Evolutionary conservation across 352 stramenopile genomes (phyloP).

Genomic region (Elongisporangium prolatum): DNA sequence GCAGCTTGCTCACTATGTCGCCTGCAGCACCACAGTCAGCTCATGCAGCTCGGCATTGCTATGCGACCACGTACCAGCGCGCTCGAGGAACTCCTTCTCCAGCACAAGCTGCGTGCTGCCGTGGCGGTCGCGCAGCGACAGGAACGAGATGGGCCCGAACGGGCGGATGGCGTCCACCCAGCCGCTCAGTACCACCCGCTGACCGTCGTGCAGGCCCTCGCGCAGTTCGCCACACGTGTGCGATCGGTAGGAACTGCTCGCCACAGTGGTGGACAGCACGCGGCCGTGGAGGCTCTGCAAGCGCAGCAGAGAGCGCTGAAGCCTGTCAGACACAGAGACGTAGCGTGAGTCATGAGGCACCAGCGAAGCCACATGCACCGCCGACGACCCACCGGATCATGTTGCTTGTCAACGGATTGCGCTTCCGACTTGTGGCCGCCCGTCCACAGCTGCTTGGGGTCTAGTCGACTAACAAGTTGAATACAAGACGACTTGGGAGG

Average conservation of each 20-base stretch:
- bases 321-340: neutral
- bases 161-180: constrained; percentile 78
- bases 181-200: constrained; percentile 64
- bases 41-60: neutral
- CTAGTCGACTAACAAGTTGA: neutral
- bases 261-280: constrained; percentile 1
- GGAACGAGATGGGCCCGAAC: constrained; percentile 77
- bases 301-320: neutral
- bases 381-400: neutral
- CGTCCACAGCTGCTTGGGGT: neutral
- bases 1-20: constrained; percentile 44
- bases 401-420: neutral
- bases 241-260: constrained; percentile 49
- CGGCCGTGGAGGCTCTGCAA: constrained; percentile 10
- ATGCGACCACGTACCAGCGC: constrained; percentile 16
- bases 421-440: neutral
- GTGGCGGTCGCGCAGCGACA: constrained; percentile 75
- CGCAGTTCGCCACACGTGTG: constrained; percentile 77
- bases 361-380: neutral
- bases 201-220: constrained; percentile 27
- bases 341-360: neutral
- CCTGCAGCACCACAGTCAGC: constrained; percentile 7
- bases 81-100: constrained; percentile 48
- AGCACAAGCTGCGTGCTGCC: constrained; percentile 80
- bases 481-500: neutral